phyloP scores from a whole-genome alignment of 768 basidiomycete species.

The Wakefieldia striispora region DNA sequence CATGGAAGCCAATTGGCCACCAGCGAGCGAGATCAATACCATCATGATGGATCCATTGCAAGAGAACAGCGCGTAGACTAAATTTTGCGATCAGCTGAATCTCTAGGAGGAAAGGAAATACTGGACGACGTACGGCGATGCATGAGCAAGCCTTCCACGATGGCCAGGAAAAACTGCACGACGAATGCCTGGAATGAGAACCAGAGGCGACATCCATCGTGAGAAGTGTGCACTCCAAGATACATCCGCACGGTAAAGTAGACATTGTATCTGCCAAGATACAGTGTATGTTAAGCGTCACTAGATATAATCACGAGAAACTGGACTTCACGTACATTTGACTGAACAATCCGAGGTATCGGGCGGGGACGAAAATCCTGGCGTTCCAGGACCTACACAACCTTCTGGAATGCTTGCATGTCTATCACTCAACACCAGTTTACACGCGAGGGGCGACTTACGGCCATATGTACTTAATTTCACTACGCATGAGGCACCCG shows the following conservation, averaged over 20 bases:
- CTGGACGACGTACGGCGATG: conserved; percentile 9
- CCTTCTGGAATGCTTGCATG: conserved; percentile 3
- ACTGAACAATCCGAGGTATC: conserved; percentile 18
- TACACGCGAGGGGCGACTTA: background rate
- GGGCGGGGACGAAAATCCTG: conserved; percentile 7
- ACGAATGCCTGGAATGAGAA: conserved; percentile 12
- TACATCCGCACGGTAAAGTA: conserved; percentile 20
- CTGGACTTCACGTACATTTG: conserved; percentile 15
- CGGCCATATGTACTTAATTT: conserved; percentile 19
- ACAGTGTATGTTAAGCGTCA: background rate
- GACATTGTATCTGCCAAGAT: conserved; percentile 19
- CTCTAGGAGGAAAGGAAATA: background rate
- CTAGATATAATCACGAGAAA: background rate
- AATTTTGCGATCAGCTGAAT: background rate
- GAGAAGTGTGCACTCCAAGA: conserved; percentile 1
- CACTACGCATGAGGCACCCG: conserved; percentile 5
- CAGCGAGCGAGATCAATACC: conserved; percentile 4
- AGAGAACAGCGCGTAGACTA: conserved; percentile 22
- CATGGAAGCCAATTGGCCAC: conserved; percentile 19
- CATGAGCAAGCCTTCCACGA: conserved; percentile 17
- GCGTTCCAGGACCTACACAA: conserved; percentile 7
- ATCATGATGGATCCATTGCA: conserved; percentile 2
- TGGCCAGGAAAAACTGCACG: conserved; percentile 11
- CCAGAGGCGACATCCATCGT: conserved; percentile 16
- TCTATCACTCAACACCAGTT: background rate